Evolutionary conservation across 495 filamentous ascomycete species (phyloP).

Genomic region (Podospora conica): DNA sequence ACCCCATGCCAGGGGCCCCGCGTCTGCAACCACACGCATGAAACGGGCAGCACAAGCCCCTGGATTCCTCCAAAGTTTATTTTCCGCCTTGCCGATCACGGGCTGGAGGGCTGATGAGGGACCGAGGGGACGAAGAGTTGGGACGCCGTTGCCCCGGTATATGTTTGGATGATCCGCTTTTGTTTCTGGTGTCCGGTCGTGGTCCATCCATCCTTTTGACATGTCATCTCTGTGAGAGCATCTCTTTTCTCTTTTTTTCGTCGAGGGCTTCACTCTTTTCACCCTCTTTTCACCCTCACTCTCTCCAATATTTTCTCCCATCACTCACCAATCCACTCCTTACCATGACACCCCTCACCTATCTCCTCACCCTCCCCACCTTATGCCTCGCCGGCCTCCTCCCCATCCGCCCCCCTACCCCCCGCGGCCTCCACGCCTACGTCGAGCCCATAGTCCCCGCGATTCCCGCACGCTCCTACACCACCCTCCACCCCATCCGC

Average conservation of each 20-base stretch:
- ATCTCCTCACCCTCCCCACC: background rate
- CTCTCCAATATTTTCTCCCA: too few relatives aligned
- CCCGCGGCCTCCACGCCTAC: background rate
- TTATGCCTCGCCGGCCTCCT: background rate
- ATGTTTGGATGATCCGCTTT: background rate
- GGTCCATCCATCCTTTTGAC: background rate
- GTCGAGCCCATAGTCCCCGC: background rate
- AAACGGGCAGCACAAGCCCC: background rate
- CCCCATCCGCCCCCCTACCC: background rate
- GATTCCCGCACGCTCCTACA: background rate
- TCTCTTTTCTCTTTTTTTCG: too few relatives aligned
- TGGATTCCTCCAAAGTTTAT: background rate
- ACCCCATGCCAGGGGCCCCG: background rate
- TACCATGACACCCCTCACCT: background rate
- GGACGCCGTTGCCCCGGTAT: background rate
- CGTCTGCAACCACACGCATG: background rate
- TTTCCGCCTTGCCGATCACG: background rate
- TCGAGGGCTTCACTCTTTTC: background rate
- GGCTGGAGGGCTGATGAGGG: background rate
- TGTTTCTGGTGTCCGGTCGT: too few relatives aligned
- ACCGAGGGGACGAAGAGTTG: background rate
- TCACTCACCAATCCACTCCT: background rate
- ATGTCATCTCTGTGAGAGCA: background rate
- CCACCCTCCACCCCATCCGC: conserved; percentile 12
- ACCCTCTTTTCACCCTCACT: too few relatives aligned